A percentile compares a stretch with the other conserved stretches of the same genome.
Evolutionary conservation across 257 asterid species (phyloP).

Genomic region (Thymus quinquecostatus): DNA sequence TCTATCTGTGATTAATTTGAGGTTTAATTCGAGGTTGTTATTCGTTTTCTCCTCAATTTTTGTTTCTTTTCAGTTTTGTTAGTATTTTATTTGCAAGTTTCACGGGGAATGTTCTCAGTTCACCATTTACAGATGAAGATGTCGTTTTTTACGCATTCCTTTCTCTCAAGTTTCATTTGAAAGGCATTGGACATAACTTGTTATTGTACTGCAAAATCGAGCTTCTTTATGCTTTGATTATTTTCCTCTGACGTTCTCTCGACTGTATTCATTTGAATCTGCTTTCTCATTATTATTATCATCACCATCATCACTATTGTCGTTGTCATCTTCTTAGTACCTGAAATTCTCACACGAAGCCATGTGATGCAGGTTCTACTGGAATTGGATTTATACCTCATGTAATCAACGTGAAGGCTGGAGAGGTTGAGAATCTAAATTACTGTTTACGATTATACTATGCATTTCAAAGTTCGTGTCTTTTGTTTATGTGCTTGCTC

Average conservation of each 20-base stretch:
- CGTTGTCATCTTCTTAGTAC: not conserved
- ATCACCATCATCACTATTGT: not conserved
- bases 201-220: not conserved
- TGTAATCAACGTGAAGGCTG: conserved; percentile 47
- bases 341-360: conserved; percentile 23
- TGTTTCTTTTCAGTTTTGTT: not conserved
- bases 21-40: not conserved
- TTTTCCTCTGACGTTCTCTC: conserved; percentile 5
- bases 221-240: conserved; percentile 5
- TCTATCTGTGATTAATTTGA: not conserved
- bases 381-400: conserved; percentile 55
- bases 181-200: conserved; percentile 16
- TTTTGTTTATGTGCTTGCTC: conserved; percentile 2
- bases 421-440: conserved; percentile 47
- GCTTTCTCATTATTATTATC: not conserved
- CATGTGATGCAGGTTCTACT: conserved; percentile 51
- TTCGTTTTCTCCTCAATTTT: not conserved
- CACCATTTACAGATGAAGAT: not conserved
- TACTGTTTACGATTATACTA: not conserved
- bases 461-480: conserved; percentile 15
- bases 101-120: conserved; percentile 16
- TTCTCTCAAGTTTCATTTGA: conserved; percentile 9
- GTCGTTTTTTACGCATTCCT: conserved; percentile 14
- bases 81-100: not conserved
- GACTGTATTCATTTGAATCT: not conserved